Evolutionary conservation across 2,329 filamentous ascomycete genomes (phyloP).

Genomic region (Fusarium citri): DNA sequence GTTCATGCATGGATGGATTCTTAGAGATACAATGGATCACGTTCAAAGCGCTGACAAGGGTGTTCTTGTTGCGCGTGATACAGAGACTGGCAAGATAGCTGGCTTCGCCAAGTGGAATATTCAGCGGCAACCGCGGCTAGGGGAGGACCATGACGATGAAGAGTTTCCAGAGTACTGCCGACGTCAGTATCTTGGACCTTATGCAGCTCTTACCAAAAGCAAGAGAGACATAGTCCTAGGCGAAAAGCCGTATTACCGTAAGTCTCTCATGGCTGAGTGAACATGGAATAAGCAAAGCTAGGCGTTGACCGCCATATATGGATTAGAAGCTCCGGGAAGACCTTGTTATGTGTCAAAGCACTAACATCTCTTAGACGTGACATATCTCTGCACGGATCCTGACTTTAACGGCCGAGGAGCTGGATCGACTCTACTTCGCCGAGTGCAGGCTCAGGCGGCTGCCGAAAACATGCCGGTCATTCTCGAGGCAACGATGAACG

Average conservation of each 20-base stretch:
- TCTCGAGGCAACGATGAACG: constrained; percentile 55
- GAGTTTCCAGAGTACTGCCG: constrained; percentile 48
- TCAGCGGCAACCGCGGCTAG: constrained; percentile 34
- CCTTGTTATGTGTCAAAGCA: constrained; percentile 1
- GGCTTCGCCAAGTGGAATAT: constrained; percentile 55
- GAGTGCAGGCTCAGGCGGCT: constrained; percentile 50
- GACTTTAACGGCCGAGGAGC: constrained; percentile 51
- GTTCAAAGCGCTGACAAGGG: constrained; percentile 44
- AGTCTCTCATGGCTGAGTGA: constrained; percentile 41
- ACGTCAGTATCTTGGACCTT: constrained; percentile 50
- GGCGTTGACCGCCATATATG: constrained; percentile 1
- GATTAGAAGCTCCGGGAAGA: background rate
- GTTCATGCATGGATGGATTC: constrained; percentile 49
- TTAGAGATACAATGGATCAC: constrained; percentile 48
- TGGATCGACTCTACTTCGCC: constrained; percentile 50
- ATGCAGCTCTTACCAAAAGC: constrained; percentile 48
- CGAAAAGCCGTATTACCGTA: constrained; percentile 51
- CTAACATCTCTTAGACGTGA: constrained; percentile 49
- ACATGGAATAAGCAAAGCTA: background rate
- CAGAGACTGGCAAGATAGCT: constrained; percentile 45
- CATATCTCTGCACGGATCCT: constrained; percentile 55
- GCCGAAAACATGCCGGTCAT: constrained; percentile 51
- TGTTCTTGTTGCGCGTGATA: constrained; percentile 51
- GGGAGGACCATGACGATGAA: constrained; percentile 38
- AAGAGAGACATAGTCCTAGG: constrained; percentile 50